These are phyloP conservation scores for Agrostemma githago DNA, from an alignment of 148 eudicot species.

Conservation along the genomic window DNA sequence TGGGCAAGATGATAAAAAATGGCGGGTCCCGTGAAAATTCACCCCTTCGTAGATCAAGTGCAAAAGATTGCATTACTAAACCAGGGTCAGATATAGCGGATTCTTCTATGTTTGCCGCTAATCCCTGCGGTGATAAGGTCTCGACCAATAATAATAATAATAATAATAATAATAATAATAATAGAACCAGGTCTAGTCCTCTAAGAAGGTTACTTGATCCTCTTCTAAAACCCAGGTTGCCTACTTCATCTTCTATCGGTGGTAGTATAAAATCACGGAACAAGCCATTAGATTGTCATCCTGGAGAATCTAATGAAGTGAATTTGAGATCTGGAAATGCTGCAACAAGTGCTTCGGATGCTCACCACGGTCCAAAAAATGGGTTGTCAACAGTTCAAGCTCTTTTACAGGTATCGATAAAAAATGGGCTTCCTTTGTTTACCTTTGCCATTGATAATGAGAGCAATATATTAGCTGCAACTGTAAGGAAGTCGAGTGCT, in stretches of 20 bases:
- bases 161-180: slow-evolving; percentile 25
- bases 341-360: slow-evolving; percentile 19
- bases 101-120: slow-evolving; percentile 22
- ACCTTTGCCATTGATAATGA: slow-evolving; percentile 64
- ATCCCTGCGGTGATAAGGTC: slow-evolving; percentile 34
- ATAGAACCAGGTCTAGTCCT: slow-evolving; percentile 67
- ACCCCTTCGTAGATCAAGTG: slow-evolving; percentile 30
- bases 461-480: slow-evolving; percentile 67
- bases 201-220: slow-evolving; percentile 85
- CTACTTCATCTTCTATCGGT: slow-evolving; percentile 25
- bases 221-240: slow-evolving; percentile 54
- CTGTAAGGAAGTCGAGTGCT: slow-evolving; percentile 44
- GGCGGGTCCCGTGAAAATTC: slow-evolving; percentile 48
- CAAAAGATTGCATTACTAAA: slow-evolving; percentile 31
- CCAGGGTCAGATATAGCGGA: slow-evolving; percentile 30
- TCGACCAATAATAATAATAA: slow-evolving; percentile 22
- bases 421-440: slow-evolving; percentile 79
- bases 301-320: slow-evolving; percentile 25
- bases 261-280: slow-evolving; percentile 27
- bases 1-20: slow-evolving; percentile 45
- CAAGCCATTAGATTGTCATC: slow-evolving; percentile 26
- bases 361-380: slow-evolving; percentile 25
- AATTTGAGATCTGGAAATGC: slow-evolving; percentile 29
- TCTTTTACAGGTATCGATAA: slow-evolving; percentile 61
- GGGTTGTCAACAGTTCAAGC: slow-evolving; percentile 46